Percentiles rank a stretch among this genome's conserved stretches.
phyloP scores from a whole-genome alignment of 2,329 filamentous ascomycete species.

The Blumeria hordei region DNA sequence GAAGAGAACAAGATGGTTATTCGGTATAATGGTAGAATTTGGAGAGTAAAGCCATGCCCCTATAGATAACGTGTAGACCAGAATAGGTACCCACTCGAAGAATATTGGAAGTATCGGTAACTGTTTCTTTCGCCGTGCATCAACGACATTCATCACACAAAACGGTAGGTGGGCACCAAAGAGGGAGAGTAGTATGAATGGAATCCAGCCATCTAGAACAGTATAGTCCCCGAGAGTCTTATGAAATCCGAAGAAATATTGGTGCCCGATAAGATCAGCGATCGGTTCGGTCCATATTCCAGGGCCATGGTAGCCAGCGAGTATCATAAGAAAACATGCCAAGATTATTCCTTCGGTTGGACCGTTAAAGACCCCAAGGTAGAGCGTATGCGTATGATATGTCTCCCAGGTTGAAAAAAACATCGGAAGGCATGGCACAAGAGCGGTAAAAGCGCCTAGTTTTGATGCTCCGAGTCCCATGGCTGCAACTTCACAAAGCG shows the following conservation, averaged over 20 bases:
- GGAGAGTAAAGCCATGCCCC: slow-evolving; percentile 76
- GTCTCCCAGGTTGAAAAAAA: slow-evolving; percentile 99
- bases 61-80: slow-evolving; percentile 51
- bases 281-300: slow-evolving; percentile 65
- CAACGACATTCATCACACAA: slow-evolving; percentile 66
- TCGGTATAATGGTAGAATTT: slow-evolving; percentile 52
- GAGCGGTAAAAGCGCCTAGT: slow-evolving; percentile 71
- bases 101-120: slow-evolving; percentile 64
- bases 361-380: slow-evolving; percentile 89
- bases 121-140: slow-evolving; percentile 45
- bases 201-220: slow-evolving; percentile 76
- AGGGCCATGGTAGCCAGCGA: slow-evolving; percentile 72
- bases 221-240: slow-evolving; percentile 42
- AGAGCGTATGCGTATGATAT: slow-evolving; percentile 92
- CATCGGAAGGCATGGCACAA: slow-evolving; percentile 86
- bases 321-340: slow-evolving; percentile 62
- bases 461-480: slow-evolving; percentile 74
- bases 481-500: slow-evolving; percentile 71
- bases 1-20: slow-evolving; percentile 80
- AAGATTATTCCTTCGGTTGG: slow-evolving; percentile 88
- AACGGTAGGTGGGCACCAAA: slow-evolving; percentile 60
- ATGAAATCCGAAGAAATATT: slow-evolving; percentile 26
- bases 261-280: slow-evolving; percentile 38
- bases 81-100: slow-evolving; percentile 81
- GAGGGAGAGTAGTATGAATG: slow-evolving; percentile 39